phyloP scores from a whole-genome alignment of 2,329 filamentous ascomycete genomes.

The Teratosphaeria zuluensis region DNA sequence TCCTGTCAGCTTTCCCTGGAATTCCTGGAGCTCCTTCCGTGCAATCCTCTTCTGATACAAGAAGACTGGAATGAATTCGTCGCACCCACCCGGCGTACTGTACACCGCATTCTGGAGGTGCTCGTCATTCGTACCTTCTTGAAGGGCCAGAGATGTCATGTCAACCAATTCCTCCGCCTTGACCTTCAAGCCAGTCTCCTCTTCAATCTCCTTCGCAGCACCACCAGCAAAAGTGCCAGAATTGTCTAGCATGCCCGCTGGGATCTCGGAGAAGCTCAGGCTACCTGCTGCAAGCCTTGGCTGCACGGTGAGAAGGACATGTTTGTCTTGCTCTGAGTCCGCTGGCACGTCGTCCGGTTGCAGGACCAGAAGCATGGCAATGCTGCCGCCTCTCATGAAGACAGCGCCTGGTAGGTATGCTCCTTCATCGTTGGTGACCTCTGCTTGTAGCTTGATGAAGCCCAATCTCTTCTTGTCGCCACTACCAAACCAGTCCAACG shows the following conservation, averaged over 20 bases:
- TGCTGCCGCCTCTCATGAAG: constrained; percentile 49
- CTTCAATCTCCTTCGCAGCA: constrained; percentile 48
- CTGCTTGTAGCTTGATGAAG: constrained; percentile 47
- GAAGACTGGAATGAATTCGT: constrained; percentile 51
- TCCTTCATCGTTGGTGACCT: constrained; percentile 42
- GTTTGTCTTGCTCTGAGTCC: constrained; percentile 35
- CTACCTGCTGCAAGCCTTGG: constrained; percentile 48
- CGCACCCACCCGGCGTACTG: constrained; percentile 45
- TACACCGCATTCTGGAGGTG: constrained; percentile 42
- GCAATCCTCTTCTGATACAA: constrained; percentile 45
- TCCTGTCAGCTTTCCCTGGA: constrained; percentile 46
- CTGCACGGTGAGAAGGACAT: constrained; percentile 47
- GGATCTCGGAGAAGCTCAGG: constrained; percentile 46
- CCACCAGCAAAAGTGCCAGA: constrained; percentile 43
- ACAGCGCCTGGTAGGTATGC: constrained; percentile 47
- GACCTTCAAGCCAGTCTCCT: constrained; percentile 48
- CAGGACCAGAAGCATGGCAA: constrained; percentile 48
- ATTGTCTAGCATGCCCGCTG: constrained; percentile 52
- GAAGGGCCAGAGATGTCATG: constrained; percentile 43
- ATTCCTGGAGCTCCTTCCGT: constrained; percentile 37
- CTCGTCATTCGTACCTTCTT: constrained; percentile 21
- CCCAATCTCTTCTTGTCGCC: constrained; percentile 34
- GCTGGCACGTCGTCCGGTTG: constrained; percentile 41
- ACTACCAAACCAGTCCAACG: constrained; percentile 43
- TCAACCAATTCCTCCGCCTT: constrained; percentile 41